Conservation (phyloP, 1,284 basidiomycete genomes). For the Ustilago vetiveriae region DNA sequence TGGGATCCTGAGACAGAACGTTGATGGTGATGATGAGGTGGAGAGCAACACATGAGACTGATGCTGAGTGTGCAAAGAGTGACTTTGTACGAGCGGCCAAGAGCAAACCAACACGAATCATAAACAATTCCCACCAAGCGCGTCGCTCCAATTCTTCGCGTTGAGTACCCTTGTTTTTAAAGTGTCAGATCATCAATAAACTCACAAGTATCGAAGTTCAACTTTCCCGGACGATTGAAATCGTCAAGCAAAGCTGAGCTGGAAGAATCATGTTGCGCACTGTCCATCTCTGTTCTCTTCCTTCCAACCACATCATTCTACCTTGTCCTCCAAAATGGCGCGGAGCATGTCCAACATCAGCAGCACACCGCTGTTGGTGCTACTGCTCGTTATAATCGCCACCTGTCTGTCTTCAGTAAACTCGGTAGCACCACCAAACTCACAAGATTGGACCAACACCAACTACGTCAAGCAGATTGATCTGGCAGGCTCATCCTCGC, state of each 20-base stretch:
- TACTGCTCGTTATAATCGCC: neutral
- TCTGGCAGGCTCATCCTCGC: conserved; percentile 53
- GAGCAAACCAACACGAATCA: conserved; percentile 15
- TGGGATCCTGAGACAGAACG: neutral
- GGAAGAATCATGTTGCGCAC: conserved; percentile 35
- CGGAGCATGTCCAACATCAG: neutral
- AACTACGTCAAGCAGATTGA: conserved; percentile 49
- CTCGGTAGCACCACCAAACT: conserved; percentile 16
- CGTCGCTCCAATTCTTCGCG: conserved; percentile 30
- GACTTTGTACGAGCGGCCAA: too few species aligned
- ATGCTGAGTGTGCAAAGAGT: too few species aligned
- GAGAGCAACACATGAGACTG: too few species aligned
- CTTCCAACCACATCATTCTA: neutral
- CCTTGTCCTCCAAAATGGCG: neutral
- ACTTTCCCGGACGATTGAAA: too few species aligned
- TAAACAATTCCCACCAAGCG: conserved; percentile 1
- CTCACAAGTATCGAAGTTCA: neutral
- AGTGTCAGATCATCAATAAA: neutral
- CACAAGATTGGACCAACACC: conserved; percentile 40
- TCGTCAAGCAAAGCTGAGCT: conserved; percentile 15
- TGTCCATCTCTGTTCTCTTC: conserved; percentile 19
- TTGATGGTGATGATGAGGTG: too few species aligned
- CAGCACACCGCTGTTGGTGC: conserved; percentile 1
- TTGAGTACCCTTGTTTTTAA: conserved; percentile 9
- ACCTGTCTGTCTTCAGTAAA: neutral